Base-by-base conservation (phyloP, 2,329 filamentous ascomycete species). In the Nemania bipapillata region DNA sequence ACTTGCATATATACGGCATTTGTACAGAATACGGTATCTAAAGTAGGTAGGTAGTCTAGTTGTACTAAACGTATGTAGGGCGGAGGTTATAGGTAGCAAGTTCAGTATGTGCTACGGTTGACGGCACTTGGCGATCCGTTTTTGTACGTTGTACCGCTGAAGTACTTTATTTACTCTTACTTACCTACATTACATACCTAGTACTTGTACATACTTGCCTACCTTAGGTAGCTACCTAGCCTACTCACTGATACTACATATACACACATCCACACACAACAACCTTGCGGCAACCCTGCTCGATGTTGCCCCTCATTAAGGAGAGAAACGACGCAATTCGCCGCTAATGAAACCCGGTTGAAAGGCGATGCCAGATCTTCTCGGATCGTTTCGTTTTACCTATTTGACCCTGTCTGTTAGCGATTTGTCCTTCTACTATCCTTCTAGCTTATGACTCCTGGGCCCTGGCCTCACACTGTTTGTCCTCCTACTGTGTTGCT, bases 261-360 rank as follows among this genome's bases (percentile, higher is more conserved):
- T n/a, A 9, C 9, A 17, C 15, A 32, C 30, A 20, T 4, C 32
- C 30, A 11, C 11, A 54, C 15, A 17, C 12, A 52, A 12, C 22
- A 37, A 52, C 22, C 58, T 53, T 15, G 35, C 57, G 12, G n/a
- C n/a, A n/a, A 62, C 52, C 52, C 40, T 22, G 60, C 66, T 65
- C 26, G 12, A 32, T 26, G 12, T 22, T 68, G 62, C 66, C 62
- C 66, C 62, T 68, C 66, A 58, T 58, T 47, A 24, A 58, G 11
- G 52, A 40, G 45, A 56, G 42, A 57, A 45, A 20, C 50, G 17
- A 47, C 32, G 30, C 56, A 45, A 56, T 61, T 61, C 40, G 61
- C 53, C 52, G 35, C 49, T 57, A 53, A 55, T 30, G 32, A 56
- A 56, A 11, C 15, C 53, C 32, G 32, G 53, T 56, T 56, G 53